Evolutionary conservation across 768 basidiomycete genomes (phyloP).

Genomic region (Boletus rex-veris): DNA sequence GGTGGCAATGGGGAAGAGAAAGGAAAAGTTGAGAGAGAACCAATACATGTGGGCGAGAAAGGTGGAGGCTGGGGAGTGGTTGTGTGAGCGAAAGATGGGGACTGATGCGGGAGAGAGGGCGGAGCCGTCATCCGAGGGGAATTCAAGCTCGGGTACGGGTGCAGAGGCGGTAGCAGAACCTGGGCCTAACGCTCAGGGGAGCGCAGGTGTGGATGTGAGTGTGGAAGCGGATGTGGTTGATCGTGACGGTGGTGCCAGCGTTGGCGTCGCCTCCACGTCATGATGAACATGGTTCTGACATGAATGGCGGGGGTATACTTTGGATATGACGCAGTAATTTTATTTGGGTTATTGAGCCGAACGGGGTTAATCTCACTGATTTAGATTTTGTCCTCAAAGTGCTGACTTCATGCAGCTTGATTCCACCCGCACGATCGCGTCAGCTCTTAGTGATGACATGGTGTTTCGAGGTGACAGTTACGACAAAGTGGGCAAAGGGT

Average conservation of each 20-base stretch:
- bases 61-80: conserved; percentile 17
- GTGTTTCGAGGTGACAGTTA: too few species aligned
- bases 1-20: background rate
- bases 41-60: conserved; percentile 14
- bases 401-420: too few species aligned
- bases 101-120: background rate
- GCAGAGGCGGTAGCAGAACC: background rate
- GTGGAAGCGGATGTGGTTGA: background rate
- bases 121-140: background rate
- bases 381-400: too few species aligned
- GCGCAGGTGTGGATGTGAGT: background rate
- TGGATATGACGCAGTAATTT: too few species aligned
- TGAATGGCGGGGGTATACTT: too few species aligned
- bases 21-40: conserved; percentile 2
- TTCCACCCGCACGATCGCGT: too few species aligned
- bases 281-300: conserved; percentile 4
- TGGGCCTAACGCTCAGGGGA: background rate
- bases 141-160: background rate
- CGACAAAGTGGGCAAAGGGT: too few species aligned
- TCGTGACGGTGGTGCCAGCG: background rate
- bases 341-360: too few species aligned
- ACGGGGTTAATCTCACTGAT: too few species aligned
- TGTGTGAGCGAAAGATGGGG: background rate
- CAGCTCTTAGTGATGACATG: too few species aligned
- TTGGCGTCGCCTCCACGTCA: background rate